Conservation (phyloP, 2,329 filamentous ascomycete genomes). For the Ophiognomonia clavigignenti-juglandacearum region DNA sequence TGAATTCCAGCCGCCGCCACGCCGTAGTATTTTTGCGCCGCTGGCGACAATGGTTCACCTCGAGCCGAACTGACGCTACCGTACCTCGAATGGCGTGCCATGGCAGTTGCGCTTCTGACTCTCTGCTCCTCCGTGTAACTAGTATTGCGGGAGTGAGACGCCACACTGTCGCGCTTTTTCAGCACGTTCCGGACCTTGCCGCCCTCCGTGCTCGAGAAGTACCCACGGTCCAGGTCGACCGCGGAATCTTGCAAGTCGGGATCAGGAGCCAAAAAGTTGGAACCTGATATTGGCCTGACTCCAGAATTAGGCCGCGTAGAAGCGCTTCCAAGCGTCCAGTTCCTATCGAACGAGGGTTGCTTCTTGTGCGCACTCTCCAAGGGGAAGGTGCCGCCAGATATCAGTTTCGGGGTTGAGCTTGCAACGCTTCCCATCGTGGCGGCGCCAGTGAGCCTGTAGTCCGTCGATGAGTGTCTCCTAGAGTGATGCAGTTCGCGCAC, state of each 20-base stretch:
- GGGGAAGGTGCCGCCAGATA: slow-evolving; percentile 38
- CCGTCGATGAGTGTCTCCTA: slow-evolving; percentile 81
- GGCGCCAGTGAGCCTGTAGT: slow-evolving; percentile 50
- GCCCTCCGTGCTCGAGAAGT: slow-evolving; percentile 85
- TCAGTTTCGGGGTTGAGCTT: slow-evolving; percentile 36
- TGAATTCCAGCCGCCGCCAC: slow-evolving; percentile 40
- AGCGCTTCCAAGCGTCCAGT: slow-evolving; percentile 61
- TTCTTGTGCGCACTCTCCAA: slow-evolving; percentile 51
- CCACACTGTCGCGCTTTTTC: slow-evolving; percentile 66
- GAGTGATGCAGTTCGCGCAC: slow-evolving; percentile 79
- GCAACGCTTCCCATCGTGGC: slow-evolving; percentile 23
- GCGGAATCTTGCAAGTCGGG: slow-evolving; percentile 41
- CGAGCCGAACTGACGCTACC: slow-evolving; percentile 72
- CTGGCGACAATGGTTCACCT: slow-evolving; percentile 56
- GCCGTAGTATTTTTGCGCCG: slow-evolving; percentile 67
- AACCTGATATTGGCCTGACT: slow-evolving; percentile 11
- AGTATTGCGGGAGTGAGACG: slow-evolving; percentile 61
- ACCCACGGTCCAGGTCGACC: slow-evolving; percentile 75
- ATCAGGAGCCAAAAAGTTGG: slow-evolving; percentile 47
- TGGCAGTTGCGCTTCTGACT: slow-evolving; percentile 58
- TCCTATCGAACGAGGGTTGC: slow-evolving; percentile 64
- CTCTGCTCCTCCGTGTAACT: slow-evolving; percentile 75
- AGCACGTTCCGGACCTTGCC: slow-evolving; percentile 76
- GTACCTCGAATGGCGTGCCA: slow-evolving; percentile 71
- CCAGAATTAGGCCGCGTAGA: slow-evolving; percentile 46